Evolutionary conservation across 2,329 filamentous ascomycete species (phyloP), one percentile per base, ranked within the genome.

Genomic region (Aspergillus candidus): DNA sequence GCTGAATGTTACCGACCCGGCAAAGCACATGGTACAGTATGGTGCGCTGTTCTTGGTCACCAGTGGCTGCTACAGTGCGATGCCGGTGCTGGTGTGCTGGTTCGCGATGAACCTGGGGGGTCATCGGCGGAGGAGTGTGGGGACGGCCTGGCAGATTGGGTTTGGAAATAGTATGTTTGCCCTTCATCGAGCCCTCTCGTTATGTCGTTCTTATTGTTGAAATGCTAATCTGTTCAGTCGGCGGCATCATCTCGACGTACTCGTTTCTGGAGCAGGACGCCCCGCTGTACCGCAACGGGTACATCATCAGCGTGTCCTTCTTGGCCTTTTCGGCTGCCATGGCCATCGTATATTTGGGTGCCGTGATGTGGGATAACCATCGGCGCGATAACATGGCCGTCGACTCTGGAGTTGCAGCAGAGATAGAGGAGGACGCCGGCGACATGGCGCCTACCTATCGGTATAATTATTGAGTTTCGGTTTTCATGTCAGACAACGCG

Each of bases 31-130:
- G 10, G 67, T 87, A 4, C 78, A 93, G 62, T 96, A 94, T 57
- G 84, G 73, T 0, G 86, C 84, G 0, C 75, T 96, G 0, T 94
- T 93, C 70, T 72, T 96, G 13, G 79, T 93, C 34, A 83, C 86
- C 2, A 82, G 82, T 70, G 88, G 88, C 37, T 77, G 79, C 0
- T 96, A 93, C 67, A 82, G 80, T 1, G 86, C 89, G 8, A 88
- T 94, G 83, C 89, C 90, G 0, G 82, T 95, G 14, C 79, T 88
- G 32, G 78, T 89, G 4, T 88, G 84, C 63, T 89, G 85, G 85
- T 89, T 85, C 64, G 83, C 83, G 53, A 88, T 88, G 79, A 90
- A 88, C 54, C 71, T 88, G 0, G 80, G 80, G 1, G 84, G 84
- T 0, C 86, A 89, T 59, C 82, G 82, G 43, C 76, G 84, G 2